phyloP scores from a whole-genome alignment of 1,284 basidiomycete species.

The Ustilago esculenta region DNA sequence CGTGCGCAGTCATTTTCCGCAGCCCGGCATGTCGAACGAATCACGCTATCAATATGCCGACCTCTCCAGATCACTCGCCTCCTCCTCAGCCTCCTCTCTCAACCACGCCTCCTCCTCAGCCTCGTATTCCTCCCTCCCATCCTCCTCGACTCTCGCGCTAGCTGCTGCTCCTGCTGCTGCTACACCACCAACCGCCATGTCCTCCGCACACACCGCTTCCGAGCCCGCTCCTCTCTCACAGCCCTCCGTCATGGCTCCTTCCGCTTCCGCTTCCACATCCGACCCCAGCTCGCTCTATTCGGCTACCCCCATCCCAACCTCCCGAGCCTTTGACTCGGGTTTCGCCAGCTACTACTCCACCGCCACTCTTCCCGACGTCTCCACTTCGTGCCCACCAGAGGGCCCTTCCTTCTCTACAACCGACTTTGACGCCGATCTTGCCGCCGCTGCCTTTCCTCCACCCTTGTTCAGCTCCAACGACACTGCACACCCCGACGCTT shows the following conservation, averaged over 20 bases:
- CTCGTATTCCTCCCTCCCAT: constrained; percentile 18
- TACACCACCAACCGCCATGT: constrained; percentile 11
- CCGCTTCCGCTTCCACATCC: constrained; percentile 10
- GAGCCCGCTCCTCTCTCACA: constrained; percentile 12
- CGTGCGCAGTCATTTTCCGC: constrained; percentile 44
- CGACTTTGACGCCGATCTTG: constrained; percentile 40
- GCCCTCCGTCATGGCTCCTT: constrained; percentile 13
- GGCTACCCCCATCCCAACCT: constrained; percentile 8
- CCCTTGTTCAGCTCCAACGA: constrained; percentile 16
- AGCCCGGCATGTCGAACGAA: constrained; percentile 45
- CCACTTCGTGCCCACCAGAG: constrained; percentile 37
- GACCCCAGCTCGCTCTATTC: constrained; percentile 25
- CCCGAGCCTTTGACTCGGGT: constrained; percentile 22
- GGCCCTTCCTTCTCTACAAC: constrained; percentile 25
- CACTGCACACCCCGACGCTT: constrained; percentile 2
- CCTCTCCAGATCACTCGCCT: constrained; percentile 14
- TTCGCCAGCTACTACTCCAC: constrained; percentile 18
- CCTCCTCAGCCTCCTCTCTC: constrained; percentile 13
- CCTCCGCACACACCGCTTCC: constrained; percentile 15
- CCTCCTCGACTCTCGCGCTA: constrained; percentile 20
- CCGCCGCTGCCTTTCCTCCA: constrained; percentile 23
- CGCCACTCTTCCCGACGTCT: constrained; percentile 9
- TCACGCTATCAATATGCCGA: constrained; percentile 35
- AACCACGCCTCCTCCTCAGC: constrained; percentile 4
- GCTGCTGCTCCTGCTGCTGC: constrained; percentile 11